Evolutionary conservation across 140 eudicot genomes (phyloP).

Genomic region (Flaveria floridana): DNA sequence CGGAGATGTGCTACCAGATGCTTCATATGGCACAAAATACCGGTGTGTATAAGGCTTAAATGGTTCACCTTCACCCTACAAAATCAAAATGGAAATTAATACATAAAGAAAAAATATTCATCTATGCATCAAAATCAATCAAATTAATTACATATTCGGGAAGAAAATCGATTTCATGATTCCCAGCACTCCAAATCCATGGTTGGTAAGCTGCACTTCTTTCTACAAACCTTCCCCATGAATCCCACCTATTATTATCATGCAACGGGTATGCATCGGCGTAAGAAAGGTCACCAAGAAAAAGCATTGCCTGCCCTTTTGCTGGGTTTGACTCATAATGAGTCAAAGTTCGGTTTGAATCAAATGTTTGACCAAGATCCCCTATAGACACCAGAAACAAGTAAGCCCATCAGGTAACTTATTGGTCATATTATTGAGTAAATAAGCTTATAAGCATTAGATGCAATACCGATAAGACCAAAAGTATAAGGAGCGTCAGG

Average conservation of each 20-base stretch:
- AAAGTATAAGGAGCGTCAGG: constrained; percentile 94
- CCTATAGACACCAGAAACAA: constrained; percentile 41
- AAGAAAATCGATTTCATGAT: constrained; percentile 77
- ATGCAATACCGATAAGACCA: constrained; percentile 79
- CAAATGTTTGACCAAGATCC: constrained; percentile 85
- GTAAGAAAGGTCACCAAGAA: constrained; percentile 85
- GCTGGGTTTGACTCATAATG: constrained; percentile 77
- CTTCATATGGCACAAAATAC: constrained; percentile 55
- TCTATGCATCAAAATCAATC: not conserved
- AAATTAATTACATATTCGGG: constrained; percentile 58
- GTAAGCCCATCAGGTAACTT: not conserved
- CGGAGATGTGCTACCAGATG: constrained; percentile 73
- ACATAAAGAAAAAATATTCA: not conserved
- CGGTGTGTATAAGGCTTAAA: constrained; percentile 82
- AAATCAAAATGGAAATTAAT: not conserved
- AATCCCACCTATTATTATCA: constrained; percentile 87
- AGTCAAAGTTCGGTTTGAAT: constrained; percentile 71
- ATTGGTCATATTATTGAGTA: not conserved
- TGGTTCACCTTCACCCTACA: constrained; percentile 81
- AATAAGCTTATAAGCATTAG: not conserved
- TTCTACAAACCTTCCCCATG: constrained; percentile 91
- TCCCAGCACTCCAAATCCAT: constrained; percentile 97
- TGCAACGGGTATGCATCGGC: constrained; percentile 77
- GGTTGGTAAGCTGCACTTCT: constrained; percentile 85
- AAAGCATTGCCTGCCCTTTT: constrained; percentile 68